Evolutionary conservation across 2,329 filamentous ascomycete genomes (phyloP), one percentile per base, ranked within the genome.

Genomic region (Coniochaeta sp.): DNA sequence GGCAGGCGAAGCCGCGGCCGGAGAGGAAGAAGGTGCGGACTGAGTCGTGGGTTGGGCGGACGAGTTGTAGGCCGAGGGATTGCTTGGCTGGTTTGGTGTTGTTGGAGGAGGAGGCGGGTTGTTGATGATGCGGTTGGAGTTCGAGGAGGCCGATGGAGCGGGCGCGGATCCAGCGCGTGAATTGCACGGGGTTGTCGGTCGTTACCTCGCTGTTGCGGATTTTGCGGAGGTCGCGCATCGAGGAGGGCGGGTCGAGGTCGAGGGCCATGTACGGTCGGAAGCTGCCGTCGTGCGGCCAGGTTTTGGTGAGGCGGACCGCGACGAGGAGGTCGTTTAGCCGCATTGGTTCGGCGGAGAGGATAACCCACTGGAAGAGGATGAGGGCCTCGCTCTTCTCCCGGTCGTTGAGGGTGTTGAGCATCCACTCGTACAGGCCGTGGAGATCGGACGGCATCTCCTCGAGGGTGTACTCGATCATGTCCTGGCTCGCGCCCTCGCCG

Each of bases 361-460:
- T 58, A 2, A 63, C 62, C 65, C 66, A 68, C 27, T 67, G 66
- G 57, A 68, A 66, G 32, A 68, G 58, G 0, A 58, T 48, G 26
- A 67, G 52, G 0, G 63, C 59, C 42, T 67, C 63, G 1, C 56
- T 57, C 22, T 59, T 61, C 49, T 68, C 66, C 4, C 56, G 51
- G 1, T 59, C 55, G 31, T 59, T 60, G 24, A 67, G 56, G 1
- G 65, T 64, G n/a, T 59, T 52, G 3, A 68, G 56, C 55, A 67
- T 65, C 65, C 65, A 67, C 38, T 63, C 62, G 52, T 67, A 68
- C 12, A 68, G 53, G 3, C 63, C 65, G 31, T 67, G 60, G 1
- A 68, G 57, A 26, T 65, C 60, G 12, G 52, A 57, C 3, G 65
- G 64, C 30, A 66, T 58, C 42, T 66, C 64, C n/a, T 60, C 58